Evolutionary conservation across 1,284 basidiomycete genomes (phyloP), one percentile per base, ranked within the genome.

Genomic region (Bjerkandera adusta): DNA sequence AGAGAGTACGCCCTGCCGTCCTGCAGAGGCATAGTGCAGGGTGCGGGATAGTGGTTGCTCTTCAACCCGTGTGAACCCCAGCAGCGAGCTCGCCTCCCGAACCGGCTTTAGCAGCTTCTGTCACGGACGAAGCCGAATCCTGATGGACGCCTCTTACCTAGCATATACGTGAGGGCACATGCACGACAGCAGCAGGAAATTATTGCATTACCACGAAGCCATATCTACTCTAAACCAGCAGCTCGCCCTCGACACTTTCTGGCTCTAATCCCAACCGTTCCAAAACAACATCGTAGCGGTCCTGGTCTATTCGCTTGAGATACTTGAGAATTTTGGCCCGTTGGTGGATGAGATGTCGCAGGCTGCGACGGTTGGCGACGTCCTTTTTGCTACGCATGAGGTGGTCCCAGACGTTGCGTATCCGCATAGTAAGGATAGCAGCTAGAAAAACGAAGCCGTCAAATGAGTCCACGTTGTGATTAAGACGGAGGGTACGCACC

Each of bases 271-370:
- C 95, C 24, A 96, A 71, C 48, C 85, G 81, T 29, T 76, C 73
- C 45, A 98, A 72, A 27, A 92, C 66, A 15, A 65, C 68, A 50
- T 91, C 84, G 61, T 96, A 97, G 47, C 89, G 79, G 50, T 78
- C 75, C 38, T 81, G 76, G 56, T 86, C 75, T 27, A 73, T 68
- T 26, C 75, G 65, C 63, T 85, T 87, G 47, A 95, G 72, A 67
- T 97, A 97, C 59, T 80, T 83, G 42, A 97, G 76, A 26, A 95
- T 70, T 57, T 85, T 90, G 6, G 90, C 91, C 43, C 95, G 77
- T 56, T 92, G 72, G 61, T 95, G 89, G 6, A 96, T 79, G 30
- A 97, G 76, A 43, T 74, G 69, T 1, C 86, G 79, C 45, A 98
- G 75, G 10, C 79, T 75, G 12, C 85, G 79, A 38, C 85, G 79